Evolutionary conservation across 2,329 filamentous ascomycete genomes (phyloP).

Genomic region (Diaporthe eres): DNA sequence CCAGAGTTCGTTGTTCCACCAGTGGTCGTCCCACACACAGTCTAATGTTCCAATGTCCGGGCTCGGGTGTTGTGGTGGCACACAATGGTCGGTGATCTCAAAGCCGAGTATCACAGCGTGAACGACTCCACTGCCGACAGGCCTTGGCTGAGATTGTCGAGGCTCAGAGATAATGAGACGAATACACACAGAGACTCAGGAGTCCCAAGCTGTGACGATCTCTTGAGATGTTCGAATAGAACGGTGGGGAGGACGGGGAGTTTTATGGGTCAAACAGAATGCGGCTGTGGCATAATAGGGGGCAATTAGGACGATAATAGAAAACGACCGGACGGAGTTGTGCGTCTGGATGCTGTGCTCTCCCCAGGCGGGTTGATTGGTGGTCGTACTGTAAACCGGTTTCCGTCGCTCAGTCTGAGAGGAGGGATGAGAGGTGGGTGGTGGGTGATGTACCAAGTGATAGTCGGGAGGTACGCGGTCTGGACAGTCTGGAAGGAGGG

Average conservation of each 20-base stretch:
- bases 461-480: background rate
- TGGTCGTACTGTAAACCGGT: background rate
- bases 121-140: background rate
- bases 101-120: slow-evolving; percentile 1
- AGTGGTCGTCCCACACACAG: slow-evolving; percentile 8
- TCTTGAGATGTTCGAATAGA: slow-evolving; percentile 1
- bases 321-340: slow-evolving; percentile 3
- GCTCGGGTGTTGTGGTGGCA: background rate
- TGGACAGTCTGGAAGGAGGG: background rate
- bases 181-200: slow-evolving; percentile 18
- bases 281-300: background rate
- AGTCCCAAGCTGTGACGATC: slow-evolving; percentile 17
- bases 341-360: slow-evolving; percentile 26
- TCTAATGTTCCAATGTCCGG: background rate
- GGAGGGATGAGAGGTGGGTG: background rate
- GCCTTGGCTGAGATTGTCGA: slow-evolving; percentile 23
- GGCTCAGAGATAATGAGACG: slow-evolving; percentile 20
- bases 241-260: slow-evolving; percentile 24
- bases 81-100: slow-evolving; percentile 3
- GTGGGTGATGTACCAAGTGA: background rate
- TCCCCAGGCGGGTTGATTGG: background rate
- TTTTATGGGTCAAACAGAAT: slow-evolving; percentile 18
- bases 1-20: background rate
- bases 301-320: slow-evolving; percentile 20
- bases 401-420: background rate